Percentiles rank a stretch among this genome's conserved stretches.
Evolutionary conservation across 306 rosid genomes (phyloP).

Genomic region (Vigna unguiculata): DNA sequence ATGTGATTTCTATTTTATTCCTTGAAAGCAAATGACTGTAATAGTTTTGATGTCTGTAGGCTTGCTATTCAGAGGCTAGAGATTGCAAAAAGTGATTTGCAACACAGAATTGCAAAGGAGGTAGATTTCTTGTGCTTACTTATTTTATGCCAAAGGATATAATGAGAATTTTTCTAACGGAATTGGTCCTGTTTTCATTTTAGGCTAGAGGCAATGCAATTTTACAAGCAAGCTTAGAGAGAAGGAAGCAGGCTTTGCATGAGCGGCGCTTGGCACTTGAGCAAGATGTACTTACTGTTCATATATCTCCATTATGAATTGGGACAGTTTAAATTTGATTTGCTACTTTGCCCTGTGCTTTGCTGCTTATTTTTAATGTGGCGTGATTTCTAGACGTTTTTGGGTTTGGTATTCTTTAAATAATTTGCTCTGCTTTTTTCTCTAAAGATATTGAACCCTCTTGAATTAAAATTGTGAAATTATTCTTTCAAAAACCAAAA

Average conservation of each 20-base stretch:
- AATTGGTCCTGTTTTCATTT: slow-evolving; percentile 37
- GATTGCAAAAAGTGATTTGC: slow-evolving; percentile 90
- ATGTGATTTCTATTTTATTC: background rate
- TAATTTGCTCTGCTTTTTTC: slow-evolving; percentile 9
- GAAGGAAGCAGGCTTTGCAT: slow-evolving; percentile 99
- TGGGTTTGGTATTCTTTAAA: background rate
- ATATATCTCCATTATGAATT: slow-evolving; percentile 29
- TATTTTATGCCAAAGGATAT: slow-evolving; percentile 34
- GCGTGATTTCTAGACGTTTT: slow-evolving; percentile 10
- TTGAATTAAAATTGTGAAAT: background rate
- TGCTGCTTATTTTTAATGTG: slow-evolving; percentile 19
- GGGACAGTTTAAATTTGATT: slow-evolving; percentile 15
- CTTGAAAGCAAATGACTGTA: background rate
- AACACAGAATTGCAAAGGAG: slow-evolving; percentile 98
- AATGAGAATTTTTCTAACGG: slow-evolving; percentile 36
- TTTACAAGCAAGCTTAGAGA: slow-evolving; percentile 98
- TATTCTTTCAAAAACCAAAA: background rate
- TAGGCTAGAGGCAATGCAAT: slow-evolving; percentile 99
- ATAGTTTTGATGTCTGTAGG: slow-evolving; percentile 52
- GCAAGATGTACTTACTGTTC: slow-evolving; percentile 74
- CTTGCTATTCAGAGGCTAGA: slow-evolving; percentile 98
- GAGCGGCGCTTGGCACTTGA: slow-evolving; percentile 99
- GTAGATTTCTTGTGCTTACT: slow-evolving; percentile 50
- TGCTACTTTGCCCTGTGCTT: slow-evolving; percentile 10
- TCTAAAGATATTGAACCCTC: slow-evolving; percentile 16